A percentile compares a stretch with the other conserved stretches of the same genome.
phyloP scores from a whole-genome alignment of 2,329 filamentous ascomycete genomes.

The Pseudonectria buxi region DNA sequence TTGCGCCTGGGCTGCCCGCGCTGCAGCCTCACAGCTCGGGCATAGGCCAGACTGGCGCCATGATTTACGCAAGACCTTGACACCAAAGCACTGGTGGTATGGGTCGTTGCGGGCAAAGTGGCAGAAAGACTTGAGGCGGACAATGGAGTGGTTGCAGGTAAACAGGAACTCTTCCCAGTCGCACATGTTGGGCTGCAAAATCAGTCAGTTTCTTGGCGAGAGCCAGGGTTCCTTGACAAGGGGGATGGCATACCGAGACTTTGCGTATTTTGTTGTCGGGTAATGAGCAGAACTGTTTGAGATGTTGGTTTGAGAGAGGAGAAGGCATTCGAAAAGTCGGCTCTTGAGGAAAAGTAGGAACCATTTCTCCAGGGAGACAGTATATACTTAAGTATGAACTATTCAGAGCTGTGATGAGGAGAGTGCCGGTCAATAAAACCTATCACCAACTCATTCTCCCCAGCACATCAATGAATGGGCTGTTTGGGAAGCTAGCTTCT shows the following conservation, averaged over 20 bases:
- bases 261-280: too few relatives aligned
- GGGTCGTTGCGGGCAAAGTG: slow-evolving; percentile 69
- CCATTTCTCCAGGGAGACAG: too few relatives aligned
- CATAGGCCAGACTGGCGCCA: slow-evolving; percentile 51
- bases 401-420: too few relatives aligned
- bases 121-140: slow-evolving; percentile 61
- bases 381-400: too few relatives aligned
- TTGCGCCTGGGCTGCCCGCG: slow-evolving; percentile 6
- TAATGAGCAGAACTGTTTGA: too few relatives aligned
- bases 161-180: slow-evolving; percentile 66
- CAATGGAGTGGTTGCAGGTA: slow-evolving; percentile 53
- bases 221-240: too few relatives aligned
- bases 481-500: background rate
- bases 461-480: background rate
- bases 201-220: background rate
- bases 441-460: too few relatives aligned
- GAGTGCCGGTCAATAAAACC: too few relatives aligned
- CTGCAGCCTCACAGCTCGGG: slow-evolving; percentile 33
- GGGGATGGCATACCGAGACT: too few relatives aligned
- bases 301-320: too few relatives aligned
- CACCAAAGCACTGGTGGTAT: slow-evolving; percentile 60
- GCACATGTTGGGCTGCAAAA: slow-evolving; percentile 46
- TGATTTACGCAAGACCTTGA: slow-evolving; percentile 57
- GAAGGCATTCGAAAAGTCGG: too few relatives aligned
- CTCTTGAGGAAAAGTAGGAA: too few relatives aligned